phyloP scores from a whole-genome alignment of 805 yeast genomes.

The Saturnispora serradocipensis region DNA sequence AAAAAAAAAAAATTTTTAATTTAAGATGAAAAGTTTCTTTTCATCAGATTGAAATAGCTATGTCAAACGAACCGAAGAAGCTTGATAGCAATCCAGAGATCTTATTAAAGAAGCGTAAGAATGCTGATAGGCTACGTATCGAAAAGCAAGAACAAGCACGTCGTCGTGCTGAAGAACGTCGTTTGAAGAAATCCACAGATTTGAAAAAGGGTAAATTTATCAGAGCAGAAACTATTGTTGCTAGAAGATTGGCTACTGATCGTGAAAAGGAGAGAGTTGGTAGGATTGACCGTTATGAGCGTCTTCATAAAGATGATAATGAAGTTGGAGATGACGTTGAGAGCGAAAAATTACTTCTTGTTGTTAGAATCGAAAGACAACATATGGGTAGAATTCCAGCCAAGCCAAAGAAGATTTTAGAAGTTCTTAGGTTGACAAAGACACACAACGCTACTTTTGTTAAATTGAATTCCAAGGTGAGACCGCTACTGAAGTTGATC shows the following conservation, averaged over 20 bases:
- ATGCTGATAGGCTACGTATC: slow-evolving; percentile 62
- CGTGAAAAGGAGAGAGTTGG: slow-evolving; percentile 63
- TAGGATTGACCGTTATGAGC: slow-evolving; percentile 49
- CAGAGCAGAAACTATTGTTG: slow-evolving; percentile 67
- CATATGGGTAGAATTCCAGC: slow-evolving; percentile 56
- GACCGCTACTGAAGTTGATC: slow-evolving; percentile 55
- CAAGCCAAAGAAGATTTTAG: slow-evolving; percentile 50
- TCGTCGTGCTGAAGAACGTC: slow-evolving; percentile 38
- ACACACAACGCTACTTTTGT: slow-evolving; percentile 65
- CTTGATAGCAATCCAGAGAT: slow-evolving; percentile 68
- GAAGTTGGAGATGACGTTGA: slow-evolving; percentile 19
- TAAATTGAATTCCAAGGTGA: slow-evolving; percentile 49
- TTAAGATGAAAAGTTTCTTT: neutral
- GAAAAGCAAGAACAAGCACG: slow-evolving; percentile 64
- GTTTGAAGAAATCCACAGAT: slow-evolving; percentile 34
- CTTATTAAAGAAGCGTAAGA: slow-evolving; percentile 68
- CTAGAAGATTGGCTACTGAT: slow-evolving; percentile 52
- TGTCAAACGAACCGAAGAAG: slow-evolving; percentile 28
- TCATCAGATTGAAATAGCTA: neutral
- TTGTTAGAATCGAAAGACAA: slow-evolving; percentile 61
- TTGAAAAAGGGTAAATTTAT: slow-evolving; percentile 43
- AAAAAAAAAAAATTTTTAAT: neutral
- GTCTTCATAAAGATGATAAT: slow-evolving; percentile 21
- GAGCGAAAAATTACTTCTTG: slow-evolving; percentile 43
- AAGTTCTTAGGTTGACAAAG: slow-evolving; percentile 50